Percentiles rank a stretch among this genome's conserved stretches.
Conservation (phyloP, 768 basidiomycete species). For the Favolaschia claudopus region DNA sequence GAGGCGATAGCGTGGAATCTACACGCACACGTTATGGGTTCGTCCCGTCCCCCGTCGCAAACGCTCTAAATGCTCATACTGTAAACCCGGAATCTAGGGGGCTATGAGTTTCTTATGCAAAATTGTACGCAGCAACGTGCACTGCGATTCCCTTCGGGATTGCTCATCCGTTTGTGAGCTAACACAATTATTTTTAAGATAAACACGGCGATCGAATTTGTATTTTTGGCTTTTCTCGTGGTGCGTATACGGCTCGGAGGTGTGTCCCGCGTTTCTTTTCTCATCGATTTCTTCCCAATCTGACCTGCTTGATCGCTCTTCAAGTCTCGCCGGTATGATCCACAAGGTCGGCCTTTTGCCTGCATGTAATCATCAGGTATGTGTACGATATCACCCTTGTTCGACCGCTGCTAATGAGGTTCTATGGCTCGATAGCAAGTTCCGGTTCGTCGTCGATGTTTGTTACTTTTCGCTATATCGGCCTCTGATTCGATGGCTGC, state of each 20-base stretch:
- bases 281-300: neutral
- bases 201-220: conserved; percentile 37
- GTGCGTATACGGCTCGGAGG: conserved; percentile 71
- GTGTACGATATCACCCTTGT: neutral
- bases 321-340: conserved; percentile 46
- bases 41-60: conserved; percentile 19
- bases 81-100: conserved; percentile 41
- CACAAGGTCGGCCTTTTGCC: conserved; percentile 70
- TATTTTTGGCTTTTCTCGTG: conserved; percentile 67
- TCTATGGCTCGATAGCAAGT: neutral
- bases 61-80: neutral
- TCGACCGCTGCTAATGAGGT: neutral
- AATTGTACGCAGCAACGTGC: conserved; percentile 46
- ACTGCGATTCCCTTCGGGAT: too few species aligned
- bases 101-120: conserved; percentile 68
- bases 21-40: conserved; percentile 59
- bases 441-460: neutral
- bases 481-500: too few species aligned
- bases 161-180: too few species aligned
- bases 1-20: conserved; percentile 56
- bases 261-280: conserved; percentile 12
- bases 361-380: conserved; percentile 50
- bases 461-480: too few species aligned
- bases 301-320: neutral
- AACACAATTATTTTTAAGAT: conserved; percentile 41